phyloP scores from a whole-genome alignment of 1,284 basidiomycete species.

The Lentinula novae-zelandiae region DNA sequence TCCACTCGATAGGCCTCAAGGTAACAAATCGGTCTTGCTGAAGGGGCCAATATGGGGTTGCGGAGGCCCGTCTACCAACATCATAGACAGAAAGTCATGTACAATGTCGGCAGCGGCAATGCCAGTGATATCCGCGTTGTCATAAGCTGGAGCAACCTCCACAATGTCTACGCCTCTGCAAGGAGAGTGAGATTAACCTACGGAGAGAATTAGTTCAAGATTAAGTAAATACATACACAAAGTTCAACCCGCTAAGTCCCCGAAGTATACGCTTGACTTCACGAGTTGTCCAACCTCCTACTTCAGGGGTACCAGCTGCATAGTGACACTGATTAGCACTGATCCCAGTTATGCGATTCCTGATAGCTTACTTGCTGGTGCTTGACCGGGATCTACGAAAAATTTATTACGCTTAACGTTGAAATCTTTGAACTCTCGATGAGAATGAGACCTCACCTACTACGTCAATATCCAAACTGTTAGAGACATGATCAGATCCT shows the following conservation, averaged over 20 bases:
- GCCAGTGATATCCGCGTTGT: conserved; percentile 55
- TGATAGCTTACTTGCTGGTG: conserved; percentile 21
- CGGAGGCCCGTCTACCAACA: conserved; percentile 30
- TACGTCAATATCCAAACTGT: conserved; percentile 20
- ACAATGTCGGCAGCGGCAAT: conserved; percentile 61
- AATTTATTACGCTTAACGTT: background rate
- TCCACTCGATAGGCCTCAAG: background rate
- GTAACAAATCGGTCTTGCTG: conserved; percentile 12
- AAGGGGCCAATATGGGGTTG: conserved; percentile 21
- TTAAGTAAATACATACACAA: conserved; percentile 26
- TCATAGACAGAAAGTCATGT: conserved; percentile 57
- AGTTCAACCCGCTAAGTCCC: conserved; percentile 50
- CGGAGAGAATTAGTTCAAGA: background rate
- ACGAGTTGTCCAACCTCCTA: conserved; percentile 53
- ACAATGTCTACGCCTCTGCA: conserved; percentile 48
- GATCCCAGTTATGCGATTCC: background rate
- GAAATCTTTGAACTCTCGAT: background rate
- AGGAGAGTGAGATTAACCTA: background rate
- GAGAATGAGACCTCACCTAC: conserved; percentile 8
- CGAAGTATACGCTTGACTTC: conserved; percentile 54
- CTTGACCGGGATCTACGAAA: conserved; percentile 20
- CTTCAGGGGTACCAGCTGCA: conserved; percentile 52
- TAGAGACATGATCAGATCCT: background rate
- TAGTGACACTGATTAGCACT: background rate
- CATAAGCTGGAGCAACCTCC: conserved; percentile 42